Evolutionary conservation across 179 eudicot species (phyloP), one percentile per base, ranked within the genome.

Genomic region (Vitellaria paradoxa): DNA sequence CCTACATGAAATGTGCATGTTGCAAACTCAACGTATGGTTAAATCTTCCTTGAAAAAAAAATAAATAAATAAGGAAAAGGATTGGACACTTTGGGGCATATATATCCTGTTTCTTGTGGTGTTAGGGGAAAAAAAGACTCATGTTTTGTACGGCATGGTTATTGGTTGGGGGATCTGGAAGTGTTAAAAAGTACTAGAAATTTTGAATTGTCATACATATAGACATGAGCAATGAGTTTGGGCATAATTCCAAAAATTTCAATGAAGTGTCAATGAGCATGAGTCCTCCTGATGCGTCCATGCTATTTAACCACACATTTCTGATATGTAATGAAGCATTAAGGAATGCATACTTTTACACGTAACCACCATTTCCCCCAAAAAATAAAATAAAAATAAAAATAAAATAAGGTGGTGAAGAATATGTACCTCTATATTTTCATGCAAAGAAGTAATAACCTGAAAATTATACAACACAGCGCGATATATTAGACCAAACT

Each of bases 381-480:
- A 7, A 20, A 73, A 13, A 72, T 73, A 40, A 42, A 42, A 9
- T 7, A 37, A 12, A n/a, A n/a, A n/a, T n/a, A n/a, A n/a, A 57
- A 70, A 0, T 37, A 50, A 18, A 68, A 65, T n/a, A n/a, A n/a
- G 10, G 15, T 21, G 70, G 45, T 18, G 50, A 11, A n/a, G 76
- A 65, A 53, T 70, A 9, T 13, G 67, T 87, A 91, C 97, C 97
- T 92, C 90, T 68, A 92, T 82, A 81, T 79, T 79, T 73, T 84
- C 87, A 75, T 90, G 92, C 84, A 89, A 65, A 15, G 89, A 84
- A 46, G 86, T 74, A 74, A 92, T 86, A 52, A 88, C 87, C 97
- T 91, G 91, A 56, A 78, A 77, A 30, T 50, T 42, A 21, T 45
- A 85, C 42, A 47, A 60, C 61, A 49, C 3, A 57, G 23, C 70